Base-by-base conservation (phyloP, 768 basidiomycete genomes). In the Fistulinella prunicolor region DNA sequence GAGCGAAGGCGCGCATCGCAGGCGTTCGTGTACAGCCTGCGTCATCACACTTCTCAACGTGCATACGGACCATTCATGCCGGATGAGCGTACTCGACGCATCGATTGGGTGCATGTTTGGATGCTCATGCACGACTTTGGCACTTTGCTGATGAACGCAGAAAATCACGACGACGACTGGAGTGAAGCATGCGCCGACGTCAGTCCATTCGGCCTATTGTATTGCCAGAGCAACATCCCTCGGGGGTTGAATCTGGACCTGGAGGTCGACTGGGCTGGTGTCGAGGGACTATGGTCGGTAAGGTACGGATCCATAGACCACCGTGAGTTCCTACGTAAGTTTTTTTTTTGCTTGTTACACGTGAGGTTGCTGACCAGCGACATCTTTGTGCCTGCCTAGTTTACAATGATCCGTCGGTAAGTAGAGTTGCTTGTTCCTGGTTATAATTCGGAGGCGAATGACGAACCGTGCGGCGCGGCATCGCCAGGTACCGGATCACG, bases 301-400 rank as follows among this genome's bases (percentile, higher is more conserved):
- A 74, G 78, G n/a, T 86, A 85, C 57, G 81, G 77, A 44, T 88
- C 84, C 57, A 75, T 78, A 44, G 85, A 88, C 60, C 85, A 88
- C 57, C 67, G 82, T 6, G 82, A 82, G 39, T 71, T 88, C 30
- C 56, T 85, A 35, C 66, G 85, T 87, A 57, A 62, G 83, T 70
- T 4, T 47, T 37, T 37, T 28, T 38, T 19, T 17, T 36, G 4
- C 10, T 12, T 44, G 16, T 8, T 3, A 9, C 38, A 3, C 13
- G n/a, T 22, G 37, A n/a, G n/a, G 19, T 47, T 13, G 29, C 48
- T 58, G 47, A 61, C 26, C 16, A 20, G 17, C 3, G 45, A 8
- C 8, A 10, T 39, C 9, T 12, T 28, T 45, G 5, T 16, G 4
- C 5, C 13, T 21, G 14, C 0, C 16, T 42, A 83, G 80, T 68